A percentile compares a stretch with the other conserved stretches of the same genome.
Conservation (phyloP, 2,329 filamentous ascomycete genomes). For the Teratosphaeria viscida region DNA sequence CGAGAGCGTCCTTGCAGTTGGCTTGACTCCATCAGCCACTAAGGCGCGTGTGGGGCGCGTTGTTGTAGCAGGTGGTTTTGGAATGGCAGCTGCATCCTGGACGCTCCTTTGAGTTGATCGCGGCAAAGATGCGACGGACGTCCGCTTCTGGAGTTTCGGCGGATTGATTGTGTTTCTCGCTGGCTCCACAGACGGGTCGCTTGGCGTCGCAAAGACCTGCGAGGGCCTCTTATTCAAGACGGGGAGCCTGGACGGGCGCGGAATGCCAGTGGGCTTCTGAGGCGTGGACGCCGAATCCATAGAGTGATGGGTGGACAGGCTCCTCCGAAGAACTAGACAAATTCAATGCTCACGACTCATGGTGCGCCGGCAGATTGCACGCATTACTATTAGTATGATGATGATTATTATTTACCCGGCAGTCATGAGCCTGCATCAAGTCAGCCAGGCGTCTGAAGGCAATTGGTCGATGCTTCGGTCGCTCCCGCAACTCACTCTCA, state of each 20-base stretch:
- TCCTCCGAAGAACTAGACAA: background rate
- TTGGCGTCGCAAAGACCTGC: conserved; percentile 2
- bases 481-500: background rate
- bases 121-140: conserved; percentile 6
- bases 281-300: conserved; percentile 3
- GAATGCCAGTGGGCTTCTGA: conserved; percentile 9
- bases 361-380: background rate
- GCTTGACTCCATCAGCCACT: background rate
- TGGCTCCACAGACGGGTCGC: conserved; percentile 1
- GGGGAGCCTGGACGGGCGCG: conserved; percentile 11
- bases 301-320: conserved; percentile 1
- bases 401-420: too few relatives aligned
- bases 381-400: background rate
- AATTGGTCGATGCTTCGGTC: background rate
- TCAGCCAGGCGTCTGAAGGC: background rate
- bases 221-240: conserved; percentile 9
- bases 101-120: conserved; percentile 4
- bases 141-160: conserved; percentile 10
- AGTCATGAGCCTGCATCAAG: background rate
- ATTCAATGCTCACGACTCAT: conserved; percentile 1
- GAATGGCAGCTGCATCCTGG: background rate
- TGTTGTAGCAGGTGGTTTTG: background rate
- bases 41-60: background rate
- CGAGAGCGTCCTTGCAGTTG: background rate
- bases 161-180: conserved; percentile 3